Evolutionary conservation across 2,329 filamentous ascomycete genomes (phyloP), one percentile per base, ranked within the genome.

Genomic region (Fusarium citri): DNA sequence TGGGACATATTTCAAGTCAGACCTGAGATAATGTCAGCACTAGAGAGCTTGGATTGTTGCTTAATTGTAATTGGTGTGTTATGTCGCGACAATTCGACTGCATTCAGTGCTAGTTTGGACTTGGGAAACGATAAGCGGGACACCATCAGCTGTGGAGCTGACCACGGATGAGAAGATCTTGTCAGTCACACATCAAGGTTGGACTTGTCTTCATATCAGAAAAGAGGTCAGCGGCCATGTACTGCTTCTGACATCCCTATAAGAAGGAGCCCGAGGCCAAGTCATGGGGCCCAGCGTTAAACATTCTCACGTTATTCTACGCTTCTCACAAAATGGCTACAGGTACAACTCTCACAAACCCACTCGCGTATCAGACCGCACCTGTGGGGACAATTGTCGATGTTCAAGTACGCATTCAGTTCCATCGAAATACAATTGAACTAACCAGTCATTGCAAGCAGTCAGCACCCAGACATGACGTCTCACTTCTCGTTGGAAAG

Each of bases 201-300:
- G 34, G 4, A 37, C 15, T 8, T 8, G 3, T 37, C 15, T 37
- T n/a, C 2, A 8, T n/a, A 37, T 37, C 34, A 11, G 2, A n/a
- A n/a, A n/a, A 8, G 6, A 7, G 7, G 16, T n/a, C 8, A 15
- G 16, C 34, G 34, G 34, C 7, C 7, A 10, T 37, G 2, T 37
- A 18, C 12, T n/a, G 16, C 3, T 2, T 1, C n/a, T 3, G 34
- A 10, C 0, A 7, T 6, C 28, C 12, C 1, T 37, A 37, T 16
- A 37, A 37, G 16, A 16, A 37, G n/a, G 1, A 37, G 12, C 28
- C 28, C 18, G 16, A n/a, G 16, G 16, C 16, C 1, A 37, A 37
- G 8, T 0, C 9, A 37, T 37, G 6, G 16, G 15, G 1, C 34
- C 1, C 7, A 37, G 8, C 18, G 15, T 18, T 10, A 1, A 10